These are phyloP conservation scores for Emmonsiellopsis sp. DNA, from an alignment of 2,329 filamentous ascomycete species.

Conservation along the genomic window DNA sequence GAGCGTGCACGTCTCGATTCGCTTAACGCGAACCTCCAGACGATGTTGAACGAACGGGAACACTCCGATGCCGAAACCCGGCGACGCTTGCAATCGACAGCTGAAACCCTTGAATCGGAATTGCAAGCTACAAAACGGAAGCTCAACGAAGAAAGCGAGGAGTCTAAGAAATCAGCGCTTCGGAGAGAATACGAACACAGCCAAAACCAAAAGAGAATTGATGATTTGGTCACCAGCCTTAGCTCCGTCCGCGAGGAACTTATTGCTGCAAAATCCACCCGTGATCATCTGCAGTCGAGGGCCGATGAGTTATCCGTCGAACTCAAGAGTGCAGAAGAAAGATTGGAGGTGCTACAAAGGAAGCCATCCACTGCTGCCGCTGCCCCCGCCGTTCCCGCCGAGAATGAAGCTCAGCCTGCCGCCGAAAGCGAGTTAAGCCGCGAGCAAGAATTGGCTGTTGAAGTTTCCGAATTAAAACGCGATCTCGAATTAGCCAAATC, in stretches of 20 bases:
- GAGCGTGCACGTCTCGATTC: conserved; percentile 78
- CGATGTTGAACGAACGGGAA: conserved; percentile 83
- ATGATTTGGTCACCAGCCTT: conserved; percentile 75
- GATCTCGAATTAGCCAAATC: conserved; percentile 72
- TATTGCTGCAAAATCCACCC: conserved; percentile 72
- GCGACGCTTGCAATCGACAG: conserved; percentile 66
- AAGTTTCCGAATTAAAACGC: conserved; percentile 77
- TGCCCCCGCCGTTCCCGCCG: conserved; percentile 29
- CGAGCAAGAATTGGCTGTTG: conserved; percentile 72
- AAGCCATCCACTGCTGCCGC: conserved; percentile 55
- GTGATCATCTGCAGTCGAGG: conserved; percentile 78
- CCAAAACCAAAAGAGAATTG: conserved; percentile 82
- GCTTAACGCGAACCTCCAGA: conserved; percentile 75
- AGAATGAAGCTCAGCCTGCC: conserved; percentile 38
- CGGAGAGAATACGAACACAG: conserved; percentile 85
- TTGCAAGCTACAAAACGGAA: conserved; percentile 71
- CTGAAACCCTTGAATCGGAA: conserved; percentile 72
- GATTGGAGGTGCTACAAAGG: conserved; percentile 71
- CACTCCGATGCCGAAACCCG: conserved; percentile 71
- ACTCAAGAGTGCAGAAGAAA: conserved; percentile 80
- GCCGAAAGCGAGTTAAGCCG: conserved; percentile 51
- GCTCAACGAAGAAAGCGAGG: conserved; percentile 71
- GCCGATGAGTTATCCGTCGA: conserved; percentile 86
- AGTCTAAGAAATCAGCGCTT: conserved; percentile 69
- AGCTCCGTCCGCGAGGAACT: conserved; percentile 78